Evolutionary conservation across 768 basidiomycete genomes (phyloP).

Genomic region (Psilocybe subaeruginosa): DNA sequence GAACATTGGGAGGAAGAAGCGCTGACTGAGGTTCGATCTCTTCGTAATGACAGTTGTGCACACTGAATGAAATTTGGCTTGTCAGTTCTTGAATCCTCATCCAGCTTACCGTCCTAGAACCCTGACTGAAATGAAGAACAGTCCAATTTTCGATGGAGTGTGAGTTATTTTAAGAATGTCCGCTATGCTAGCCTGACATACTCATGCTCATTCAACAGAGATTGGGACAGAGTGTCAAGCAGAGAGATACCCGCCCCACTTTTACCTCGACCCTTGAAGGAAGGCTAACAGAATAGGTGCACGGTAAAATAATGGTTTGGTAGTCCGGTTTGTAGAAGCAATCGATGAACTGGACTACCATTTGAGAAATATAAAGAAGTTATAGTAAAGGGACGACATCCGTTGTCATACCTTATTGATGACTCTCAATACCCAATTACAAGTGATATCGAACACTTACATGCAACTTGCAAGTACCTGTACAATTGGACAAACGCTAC

Average conservation of each 20-base stretch:
- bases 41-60: background rate
- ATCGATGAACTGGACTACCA: too few species aligned
- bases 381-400: too few species aligned
- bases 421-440: too few species aligned
- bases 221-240: constrained; percentile 25
- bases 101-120: constrained; percentile 23
- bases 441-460: too few species aligned
- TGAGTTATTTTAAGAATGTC: constrained; percentile 12
- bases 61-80: background rate
- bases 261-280: constrained; percentile 24
- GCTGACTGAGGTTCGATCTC: constrained; percentile 15
- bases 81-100: constrained; percentile 19
- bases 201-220: constrained; percentile 6
- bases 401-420: too few species aligned
- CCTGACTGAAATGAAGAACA: constrained; percentile 23
- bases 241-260: constrained; percentile 22
- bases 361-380: too few species aligned
- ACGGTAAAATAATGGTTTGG: too few species aligned
- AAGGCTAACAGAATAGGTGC: constrained; percentile 9
- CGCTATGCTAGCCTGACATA: background rate
- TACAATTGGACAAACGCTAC: too few species aligned
- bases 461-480: too few species aligned
- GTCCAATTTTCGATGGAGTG: constrained; percentile 23
- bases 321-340: too few species aligned
- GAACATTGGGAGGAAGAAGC: constrained; percentile 19